phyloP scores from a whole-genome alignment of 805 yeast species.

The Saccharomycopsis schoenii region DNA sequence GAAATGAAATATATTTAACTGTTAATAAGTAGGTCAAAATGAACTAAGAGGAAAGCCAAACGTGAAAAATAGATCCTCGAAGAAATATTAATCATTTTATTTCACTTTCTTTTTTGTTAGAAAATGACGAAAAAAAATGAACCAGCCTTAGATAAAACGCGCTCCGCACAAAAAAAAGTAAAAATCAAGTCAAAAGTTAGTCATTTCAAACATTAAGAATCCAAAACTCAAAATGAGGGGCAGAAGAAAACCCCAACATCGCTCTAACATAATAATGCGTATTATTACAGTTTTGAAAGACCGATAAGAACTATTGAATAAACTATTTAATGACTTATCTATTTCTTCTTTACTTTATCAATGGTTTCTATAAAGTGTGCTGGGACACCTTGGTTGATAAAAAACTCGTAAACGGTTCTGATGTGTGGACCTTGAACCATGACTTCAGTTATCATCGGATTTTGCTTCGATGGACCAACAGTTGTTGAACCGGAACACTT shows the following conservation, averaged over 20 bases:
- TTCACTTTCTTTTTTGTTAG: background rate
- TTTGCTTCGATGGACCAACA: slow-evolving; percentile 46
- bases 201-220: background rate
- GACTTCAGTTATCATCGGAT: slow-evolving; percentile 54
- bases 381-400: slow-evolving; percentile 55
- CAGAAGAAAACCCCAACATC: background rate
- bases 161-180: background rate
- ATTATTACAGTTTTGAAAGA: too few relatives aligned
- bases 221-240: background rate
- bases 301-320: background rate
- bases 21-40: background rate
- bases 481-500: slow-evolving; percentile 89
- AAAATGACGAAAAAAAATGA: background rate
- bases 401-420: slow-evolving; percentile 44
- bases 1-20: background rate
- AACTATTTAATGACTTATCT: background rate
- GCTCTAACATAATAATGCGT: too few relatives aligned
- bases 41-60: background rate
- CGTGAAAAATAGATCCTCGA: background rate
- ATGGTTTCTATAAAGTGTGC: slow-evolving; percentile 53
- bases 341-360: slow-evolving; percentile 32
- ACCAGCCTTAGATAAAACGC: background rate
- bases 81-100: background rate
- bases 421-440: slow-evolving; percentile 89
- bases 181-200: background rate